A percentile compares a stretch with the other conserved stretches of the same genome.
Conservation (phyloP, 495 filamentous ascomycete species). For the Neurospora sublineolata region DNA sequence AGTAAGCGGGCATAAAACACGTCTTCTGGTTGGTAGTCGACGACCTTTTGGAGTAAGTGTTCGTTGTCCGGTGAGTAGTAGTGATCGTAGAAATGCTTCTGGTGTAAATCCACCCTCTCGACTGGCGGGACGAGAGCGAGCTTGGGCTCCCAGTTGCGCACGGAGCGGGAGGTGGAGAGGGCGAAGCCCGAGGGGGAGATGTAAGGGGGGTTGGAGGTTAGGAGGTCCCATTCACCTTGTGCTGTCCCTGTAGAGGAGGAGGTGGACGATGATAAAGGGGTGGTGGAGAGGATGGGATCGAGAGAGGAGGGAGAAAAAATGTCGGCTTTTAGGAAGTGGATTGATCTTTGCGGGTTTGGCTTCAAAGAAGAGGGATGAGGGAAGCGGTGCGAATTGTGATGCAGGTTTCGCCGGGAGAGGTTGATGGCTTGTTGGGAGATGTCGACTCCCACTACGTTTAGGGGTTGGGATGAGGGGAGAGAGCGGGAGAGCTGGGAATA, state of each 20-base stretch:
- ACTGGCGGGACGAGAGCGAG: slow-evolving; percentile 56
- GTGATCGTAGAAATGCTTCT: slow-evolving; percentile 9
- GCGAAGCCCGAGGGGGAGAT: slow-evolving; percentile 55
- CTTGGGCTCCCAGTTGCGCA: slow-evolving; percentile 68
- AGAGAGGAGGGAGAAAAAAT: slow-evolving; percentile 32
- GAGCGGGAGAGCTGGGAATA: slow-evolving; percentile 37
- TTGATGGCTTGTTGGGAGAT: slow-evolving; percentile 47
- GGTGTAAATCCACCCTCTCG: not conserved
- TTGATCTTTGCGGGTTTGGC: not conserved
- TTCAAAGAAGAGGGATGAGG: not conserved
- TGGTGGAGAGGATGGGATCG: slow-evolving; percentile 1
- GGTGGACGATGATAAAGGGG: not conserved
- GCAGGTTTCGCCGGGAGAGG: slow-evolving; percentile 51
- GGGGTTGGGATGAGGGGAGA: slow-evolving; percentile 1
- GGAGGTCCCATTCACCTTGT: slow-evolving; percentile 43
- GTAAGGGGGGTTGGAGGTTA: slow-evolving; percentile 88
- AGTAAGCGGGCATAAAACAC: slow-evolving; percentile 48
- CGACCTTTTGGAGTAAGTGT: not conserved
- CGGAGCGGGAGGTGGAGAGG: slow-evolving; percentile 49
- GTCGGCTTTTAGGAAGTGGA: slow-evolving; percentile 44
- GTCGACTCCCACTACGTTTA: slow-evolving; percentile 41
- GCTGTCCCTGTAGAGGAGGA: not conserved
- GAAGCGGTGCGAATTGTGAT: slow-evolving; percentile 30
- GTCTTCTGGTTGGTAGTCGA: slow-evolving; percentile 33
- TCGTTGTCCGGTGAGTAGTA: slow-evolving; percentile 39